Percentiles rank a stretch among this genome's conserved stretches.
Evolutionary conservation across 2,329 filamentous ascomycete genomes (phyloP).

Genomic region (Diplodia mutila): DNA sequence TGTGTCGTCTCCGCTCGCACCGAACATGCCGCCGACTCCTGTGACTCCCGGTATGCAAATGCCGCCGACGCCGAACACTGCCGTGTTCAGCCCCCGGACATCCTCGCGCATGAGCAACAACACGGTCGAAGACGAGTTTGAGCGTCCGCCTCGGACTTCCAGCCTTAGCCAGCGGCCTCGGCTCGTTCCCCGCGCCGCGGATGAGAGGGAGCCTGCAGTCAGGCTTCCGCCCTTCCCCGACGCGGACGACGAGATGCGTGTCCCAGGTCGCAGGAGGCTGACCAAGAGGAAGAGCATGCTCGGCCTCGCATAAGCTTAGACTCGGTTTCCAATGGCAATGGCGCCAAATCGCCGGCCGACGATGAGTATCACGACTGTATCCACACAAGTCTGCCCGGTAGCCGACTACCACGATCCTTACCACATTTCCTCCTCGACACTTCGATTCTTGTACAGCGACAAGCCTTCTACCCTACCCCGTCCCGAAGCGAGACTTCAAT

Average conservation of each 20-base stretch:
- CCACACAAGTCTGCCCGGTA: not conserved
- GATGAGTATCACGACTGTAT: not conserved
- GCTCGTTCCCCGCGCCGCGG: conserved; percentile 41
- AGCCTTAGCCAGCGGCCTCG: conserved; percentile 29
- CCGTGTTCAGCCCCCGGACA: conserved; percentile 12
- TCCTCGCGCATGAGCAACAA: conserved; percentile 17
- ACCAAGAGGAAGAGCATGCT: conserved; percentile 44
- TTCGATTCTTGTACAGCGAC: conserved; percentile 22
- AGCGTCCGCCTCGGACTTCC: conserved; percentile 8
- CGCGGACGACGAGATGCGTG: conserved; percentile 26
- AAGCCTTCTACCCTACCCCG: not conserved
- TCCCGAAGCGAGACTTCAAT: conserved; percentile 23
- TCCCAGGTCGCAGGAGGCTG: conserved; percentile 31
- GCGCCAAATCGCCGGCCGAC: not conserved
- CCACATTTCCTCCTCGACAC: not conserved
- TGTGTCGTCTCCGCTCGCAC: conserved; percentile 12
- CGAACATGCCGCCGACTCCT: conserved; percentile 37
- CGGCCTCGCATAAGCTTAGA: conserved; percentile 30
- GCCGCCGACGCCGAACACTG: conserved; percentile 9
- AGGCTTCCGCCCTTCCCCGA: conserved; percentile 40
- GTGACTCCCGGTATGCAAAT: conserved; percentile 41
- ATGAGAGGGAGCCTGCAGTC: conserved; percentile 41
- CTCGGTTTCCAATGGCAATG: not conserved
- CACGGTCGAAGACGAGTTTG: conserved; percentile 2
- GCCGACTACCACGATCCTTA: conserved; percentile 8